phyloP scores from a whole-genome alignment of 2,329 filamentous ascomycete species.

The Talaromyces sp. region DNA sequence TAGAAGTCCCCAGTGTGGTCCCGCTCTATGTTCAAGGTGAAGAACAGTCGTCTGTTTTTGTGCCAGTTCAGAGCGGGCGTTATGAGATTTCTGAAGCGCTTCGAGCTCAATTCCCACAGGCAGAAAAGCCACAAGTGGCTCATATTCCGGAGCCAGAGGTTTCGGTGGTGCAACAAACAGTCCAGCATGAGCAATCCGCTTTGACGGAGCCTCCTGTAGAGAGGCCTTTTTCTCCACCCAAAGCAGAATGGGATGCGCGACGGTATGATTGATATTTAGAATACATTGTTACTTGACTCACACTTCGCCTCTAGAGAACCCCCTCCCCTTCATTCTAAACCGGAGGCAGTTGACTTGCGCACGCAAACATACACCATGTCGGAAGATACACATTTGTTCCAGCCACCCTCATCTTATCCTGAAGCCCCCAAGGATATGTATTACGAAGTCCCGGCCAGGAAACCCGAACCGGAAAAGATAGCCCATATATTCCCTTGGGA shows the following conservation, averaged over 20 bases:
- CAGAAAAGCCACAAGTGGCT: slow-evolving; percentile 30
- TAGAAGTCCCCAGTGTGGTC: slow-evolving; percentile 30
- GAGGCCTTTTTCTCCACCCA: slow-evolving; percentile 53
- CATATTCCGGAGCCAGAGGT: slow-evolving; percentile 27
- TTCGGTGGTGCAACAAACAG: slow-evolving; percentile 36
- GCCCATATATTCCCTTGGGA: slow-evolving; percentile 91
- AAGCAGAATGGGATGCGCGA: slow-evolving; percentile 59
- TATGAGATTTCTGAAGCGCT: slow-evolving; percentile 1
- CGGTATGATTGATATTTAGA: slow-evolving; percentile 38
- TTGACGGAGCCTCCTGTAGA: slow-evolving; percentile 18
- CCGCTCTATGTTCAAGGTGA: slow-evolving; percentile 43
- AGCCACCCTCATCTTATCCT: slow-evolving; percentile 71
- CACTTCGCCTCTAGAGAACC: slow-evolving; percentile 46
- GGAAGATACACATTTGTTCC: slow-evolving; percentile 66
- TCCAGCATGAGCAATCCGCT: slow-evolving; percentile 21
- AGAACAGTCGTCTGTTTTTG: slow-evolving; percentile 34
- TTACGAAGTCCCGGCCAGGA: slow-evolving; percentile 65
- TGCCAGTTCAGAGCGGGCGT: slow-evolving; percentile 13
- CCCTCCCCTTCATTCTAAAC: slow-evolving; percentile 62
- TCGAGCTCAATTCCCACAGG: slow-evolving; percentile 1
- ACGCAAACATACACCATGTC: slow-evolving; percentile 78
- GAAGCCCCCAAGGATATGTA: slow-evolving; percentile 84
- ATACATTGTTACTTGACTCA: slow-evolving; percentile 11
- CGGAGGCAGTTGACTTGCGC: slow-evolving; percentile 82
- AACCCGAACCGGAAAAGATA: slow-evolving; percentile 56